These are phyloP conservation scores for Periconia sp. DNA, from an alignment of 2,329 filamentous ascomycete species.

Conservation along the genomic window DNA sequence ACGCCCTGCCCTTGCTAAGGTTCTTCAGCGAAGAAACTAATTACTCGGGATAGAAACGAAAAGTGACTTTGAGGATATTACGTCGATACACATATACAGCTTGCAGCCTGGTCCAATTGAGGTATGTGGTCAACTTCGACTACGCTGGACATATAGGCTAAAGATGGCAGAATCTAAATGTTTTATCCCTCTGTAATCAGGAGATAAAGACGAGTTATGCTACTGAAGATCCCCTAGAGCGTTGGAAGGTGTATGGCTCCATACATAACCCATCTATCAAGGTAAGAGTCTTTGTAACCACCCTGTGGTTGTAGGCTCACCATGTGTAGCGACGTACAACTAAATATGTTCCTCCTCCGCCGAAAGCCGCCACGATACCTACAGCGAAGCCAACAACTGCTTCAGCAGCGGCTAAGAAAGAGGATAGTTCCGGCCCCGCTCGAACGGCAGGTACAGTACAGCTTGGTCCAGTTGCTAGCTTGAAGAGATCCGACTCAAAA, in stretches of 20 bases:
- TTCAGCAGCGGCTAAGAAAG: conserved; percentile 25
- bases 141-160: conserved; percentile 49
- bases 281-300: conserved; percentile 36
- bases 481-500: conserved; percentile 47
- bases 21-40: conserved; percentile 16
- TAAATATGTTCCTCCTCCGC: conserved; percentile 42
- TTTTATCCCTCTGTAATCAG: conserved; percentile 72
- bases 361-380: conserved; percentile 26
- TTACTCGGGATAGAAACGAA: conserved; percentile 64
- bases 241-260: conserved; percentile 70
- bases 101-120: conserved; percentile 73
- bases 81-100: conserved; percentile 87
- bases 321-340: conserved; percentile 51
- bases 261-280: conserved; percentile 76
- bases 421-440: conserved; percentile 22
- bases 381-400: conserved; percentile 24
- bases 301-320: conserved; percentile 16
- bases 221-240: conserved; percentile 65
- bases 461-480: conserved; percentile 23
- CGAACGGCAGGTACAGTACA: conserved; percentile 36
- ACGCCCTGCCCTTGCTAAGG: conserved; percentile 19
- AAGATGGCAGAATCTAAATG: conserved; percentile 64
- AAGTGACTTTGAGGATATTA: conserved; percentile 72
- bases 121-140: conserved; percentile 46
- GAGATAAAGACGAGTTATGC: conserved; percentile 64